phyloP scores from a whole-genome alignment of 2,329 filamentous ascomycete species.

The Fusarium temperatum region DNA sequence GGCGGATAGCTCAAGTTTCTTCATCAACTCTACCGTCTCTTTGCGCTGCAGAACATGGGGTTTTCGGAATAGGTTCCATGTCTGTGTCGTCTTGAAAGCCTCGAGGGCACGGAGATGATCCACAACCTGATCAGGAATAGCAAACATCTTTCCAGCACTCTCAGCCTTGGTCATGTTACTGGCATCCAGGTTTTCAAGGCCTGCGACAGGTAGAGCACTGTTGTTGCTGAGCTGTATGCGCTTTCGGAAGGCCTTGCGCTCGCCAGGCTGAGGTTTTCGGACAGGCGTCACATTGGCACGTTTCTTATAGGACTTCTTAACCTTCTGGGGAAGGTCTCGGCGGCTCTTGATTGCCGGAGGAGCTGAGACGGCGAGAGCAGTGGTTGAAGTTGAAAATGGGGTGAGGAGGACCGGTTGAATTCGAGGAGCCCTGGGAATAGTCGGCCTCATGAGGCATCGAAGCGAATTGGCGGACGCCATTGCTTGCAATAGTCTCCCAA shows the following conservation, averaged over 20 bases:
- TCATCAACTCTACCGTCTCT: slow-evolving; percentile 79
- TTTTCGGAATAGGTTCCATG: slow-evolving; percentile 84
- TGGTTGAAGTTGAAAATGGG: slow-evolving; percentile 52
- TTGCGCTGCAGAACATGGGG: slow-evolving; percentile 81
- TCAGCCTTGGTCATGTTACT: slow-evolving; percentile 63
- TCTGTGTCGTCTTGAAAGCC: slow-evolving; percentile 90
- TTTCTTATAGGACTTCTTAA: slow-evolving; percentile 63
- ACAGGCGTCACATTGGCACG: slow-evolving; percentile 53
- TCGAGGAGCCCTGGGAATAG: slow-evolving; percentile 46
- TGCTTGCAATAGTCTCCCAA: slow-evolving; percentile 5
- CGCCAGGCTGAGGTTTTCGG: slow-evolving; percentile 74
- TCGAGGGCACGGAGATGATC: slow-evolving; percentile 85
- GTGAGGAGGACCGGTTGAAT: slow-evolving; percentile 48
- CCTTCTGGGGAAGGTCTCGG: slow-evolving; percentile 49
- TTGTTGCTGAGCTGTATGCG: slow-evolving; percentile 92
- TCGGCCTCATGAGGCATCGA: slow-evolving; percentile 54
- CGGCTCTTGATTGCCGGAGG: slow-evolving; percentile 48
- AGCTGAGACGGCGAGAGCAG: slow-evolving; percentile 43
- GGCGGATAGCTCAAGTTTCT: slow-evolving; percentile 66
- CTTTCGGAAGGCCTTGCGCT: slow-evolving; percentile 88
- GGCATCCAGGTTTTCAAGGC: slow-evolving; percentile 68
- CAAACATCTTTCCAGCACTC: slow-evolving; percentile 72
- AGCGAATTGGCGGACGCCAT: slow-evolving; percentile 55
- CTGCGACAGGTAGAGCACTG: slow-evolving; percentile 83
- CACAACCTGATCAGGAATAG: slow-evolving; percentile 73